Base-by-base conservation (phyloP, 768 basidiomycete species). In the Rubroboletus pulcherrimus region DNA sequence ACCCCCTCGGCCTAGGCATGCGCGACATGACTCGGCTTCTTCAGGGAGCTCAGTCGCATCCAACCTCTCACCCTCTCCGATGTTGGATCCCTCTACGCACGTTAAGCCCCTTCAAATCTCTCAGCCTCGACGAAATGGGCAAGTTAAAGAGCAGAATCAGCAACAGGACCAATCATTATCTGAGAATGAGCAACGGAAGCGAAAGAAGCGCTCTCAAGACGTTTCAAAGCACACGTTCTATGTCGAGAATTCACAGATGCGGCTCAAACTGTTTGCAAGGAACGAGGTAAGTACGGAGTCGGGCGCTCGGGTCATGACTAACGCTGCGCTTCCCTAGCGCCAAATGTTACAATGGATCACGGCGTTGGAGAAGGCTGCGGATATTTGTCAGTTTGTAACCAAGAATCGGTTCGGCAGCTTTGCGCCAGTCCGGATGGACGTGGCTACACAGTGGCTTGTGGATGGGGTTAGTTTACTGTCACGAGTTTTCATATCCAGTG, bases 311-410 rank as follows among this genome's bases (percentile, higher is more conserved):
- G 29, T 33, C 37, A 41, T 11, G 26, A 49, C 48, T 65, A 45
- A 68, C 37, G 2, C 40, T 30, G 5, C 40, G 11, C 26, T 37
- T 17, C 14, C 42, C 4, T 59, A 91, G 89, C 83, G 96, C 19
- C 93, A 97, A 78, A 97, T 98, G 93, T 76, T 92, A 53, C 96
- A 99, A 69, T 98, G 93, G 83, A 93, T 98, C 47, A 89, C 93
- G 7, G 90, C 91, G 0, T 74, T 99, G 55, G 90, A 98, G 67
- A 84, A 85, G 56, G 86, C 87, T 29, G 85, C 91, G 0, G 78
- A 81, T 17, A 78, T 81, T 29, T 91, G 86, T n/a, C 83, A 85
- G 54, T 98, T 89, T 75, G 82, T 83, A 6, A 81, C 85, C 15
- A 77, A 77, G 35, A 93, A 98, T 69, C 77, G 95, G n/a, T 98